Percentiles rank a stretch among this genome's conserved stretches.
Evolutionary conservation across 306 rosid genomes (phyloP).

Genomic region (Trichosanthes cucumerina): DNA sequence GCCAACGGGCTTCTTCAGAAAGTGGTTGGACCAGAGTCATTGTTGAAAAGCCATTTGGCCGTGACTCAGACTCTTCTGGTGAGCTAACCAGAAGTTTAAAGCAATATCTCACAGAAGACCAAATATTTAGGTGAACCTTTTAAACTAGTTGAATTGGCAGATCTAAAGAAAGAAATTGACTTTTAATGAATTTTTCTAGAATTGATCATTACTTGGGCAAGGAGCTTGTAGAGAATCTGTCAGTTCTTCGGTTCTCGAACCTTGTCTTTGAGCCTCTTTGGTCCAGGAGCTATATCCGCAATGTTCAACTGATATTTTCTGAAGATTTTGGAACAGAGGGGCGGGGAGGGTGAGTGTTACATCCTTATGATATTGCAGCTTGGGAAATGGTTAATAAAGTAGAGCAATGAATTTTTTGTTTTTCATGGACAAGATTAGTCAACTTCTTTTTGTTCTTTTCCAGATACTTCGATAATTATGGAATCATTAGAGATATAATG

Average conservation of each 20-base stretch:
- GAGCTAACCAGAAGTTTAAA: conserved; percentile 71
- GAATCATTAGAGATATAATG: conserved; percentile 95
- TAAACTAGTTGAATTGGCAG: neutral
- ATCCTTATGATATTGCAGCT: neutral
- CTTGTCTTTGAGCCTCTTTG: conserved; percentile 92
- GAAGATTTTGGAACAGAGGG: conserved; percentile 99
- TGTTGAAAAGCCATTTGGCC: conserved; percentile 97
- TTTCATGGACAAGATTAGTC: neutral
- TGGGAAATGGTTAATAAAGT: neutral
- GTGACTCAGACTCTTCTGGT: conserved; percentile 70
- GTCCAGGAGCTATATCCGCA: conserved; percentile 83
- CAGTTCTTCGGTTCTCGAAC: conserved; percentile 95
- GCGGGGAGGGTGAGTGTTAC: conserved; percentile 71
- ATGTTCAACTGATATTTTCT: conserved; percentile 88
- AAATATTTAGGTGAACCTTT: conserved; percentile 68
- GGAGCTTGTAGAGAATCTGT: conserved; percentile 96
- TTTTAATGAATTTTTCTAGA: conserved; percentile 30
- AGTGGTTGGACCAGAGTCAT: conserved; percentile 95
- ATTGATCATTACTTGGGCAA: conserved; percentile 98
- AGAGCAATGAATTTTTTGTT: neutral
- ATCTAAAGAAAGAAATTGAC: conserved; percentile 17
- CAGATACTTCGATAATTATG: conserved; percentile 79
- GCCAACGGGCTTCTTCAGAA: conserved; percentile 65
- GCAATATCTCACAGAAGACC: conserved; percentile 79
- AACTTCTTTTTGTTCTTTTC: conserved; percentile 12